Conservation (phyloP, 495 filamentous ascomycete species). For the Penicillium herquei region DNA sequence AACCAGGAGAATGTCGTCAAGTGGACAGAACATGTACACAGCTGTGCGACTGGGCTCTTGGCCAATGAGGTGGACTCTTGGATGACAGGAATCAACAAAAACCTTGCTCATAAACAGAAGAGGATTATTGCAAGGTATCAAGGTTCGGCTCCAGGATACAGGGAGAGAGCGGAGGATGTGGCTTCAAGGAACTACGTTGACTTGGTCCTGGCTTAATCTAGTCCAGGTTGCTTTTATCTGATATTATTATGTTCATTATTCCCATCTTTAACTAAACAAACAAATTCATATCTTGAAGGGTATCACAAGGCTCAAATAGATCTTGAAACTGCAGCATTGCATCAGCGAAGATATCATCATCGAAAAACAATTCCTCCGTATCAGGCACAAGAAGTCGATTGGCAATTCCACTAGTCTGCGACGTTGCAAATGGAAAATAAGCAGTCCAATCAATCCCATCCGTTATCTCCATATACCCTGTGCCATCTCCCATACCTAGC, state of each 20-base stretch:
- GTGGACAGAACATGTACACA: conserved; percentile 28
- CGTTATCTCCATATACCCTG: conserved; percentile 9
- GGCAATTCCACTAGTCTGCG: conserved; percentile 24
- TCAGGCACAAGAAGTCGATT: conserved; percentile 11
- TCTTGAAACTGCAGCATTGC: conserved; percentile 14
- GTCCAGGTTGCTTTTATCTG: neutral
- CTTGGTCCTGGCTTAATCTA: conserved; percentile 14
- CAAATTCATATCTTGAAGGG: conserved; percentile 6
- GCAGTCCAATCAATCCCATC: conserved; percentile 27
- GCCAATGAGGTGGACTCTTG: conserved; percentile 38
- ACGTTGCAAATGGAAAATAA: conserved; percentile 28
- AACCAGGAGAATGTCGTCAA: conserved; percentile 12
- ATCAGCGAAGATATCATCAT: conserved; percentile 10
- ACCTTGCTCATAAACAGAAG: conserved; percentile 33
- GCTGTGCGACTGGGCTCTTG: conserved; percentile 30
- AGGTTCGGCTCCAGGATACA: conserved; percentile 22
- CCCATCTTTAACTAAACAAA: conserved; percentile 2
- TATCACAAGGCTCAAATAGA: conserved; percentile 13
- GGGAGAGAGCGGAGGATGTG: conserved; percentile 21
- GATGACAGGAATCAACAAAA: conserved; percentile 43
- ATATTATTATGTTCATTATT: neutral
- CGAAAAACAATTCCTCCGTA: conserved; percentile 15
- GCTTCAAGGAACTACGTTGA: conserved; percentile 18
- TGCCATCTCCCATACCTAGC: conserved; percentile 15
- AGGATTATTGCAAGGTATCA: conserved; percentile 34